phyloP scores from a whole-genome alignment of 2,329 filamentous ascomycete genomes.

The Waltergamsia citrina region DNA sequence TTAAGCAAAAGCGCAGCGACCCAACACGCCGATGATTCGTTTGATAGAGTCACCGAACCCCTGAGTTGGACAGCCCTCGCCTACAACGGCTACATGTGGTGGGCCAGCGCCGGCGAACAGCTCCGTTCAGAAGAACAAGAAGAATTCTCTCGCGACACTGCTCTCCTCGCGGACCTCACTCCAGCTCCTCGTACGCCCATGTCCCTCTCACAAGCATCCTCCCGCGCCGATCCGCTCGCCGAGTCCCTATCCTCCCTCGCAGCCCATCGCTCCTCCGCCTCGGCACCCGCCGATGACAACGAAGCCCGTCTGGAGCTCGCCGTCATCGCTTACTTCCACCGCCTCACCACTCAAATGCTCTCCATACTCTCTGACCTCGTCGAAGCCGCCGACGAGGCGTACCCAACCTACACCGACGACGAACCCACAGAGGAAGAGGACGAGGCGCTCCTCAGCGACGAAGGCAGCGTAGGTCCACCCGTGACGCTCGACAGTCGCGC shows the following conservation, averaged over 20 bases:
- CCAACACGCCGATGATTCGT: constrained; percentile 31
- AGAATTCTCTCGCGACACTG: constrained; percentile 42
- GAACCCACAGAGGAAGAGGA: constrained; percentile 10
- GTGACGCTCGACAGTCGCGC: constrained; percentile 51
- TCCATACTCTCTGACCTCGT: constrained; percentile 53
- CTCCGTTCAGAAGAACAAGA: constrained; percentile 50
- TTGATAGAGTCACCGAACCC: constrained; percentile 51
- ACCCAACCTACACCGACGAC: constrained; percentile 9
- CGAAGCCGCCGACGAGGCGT: constrained; percentile 33
- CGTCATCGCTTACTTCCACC: constrained; percentile 74
- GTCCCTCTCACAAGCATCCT: constrained; percentile 15
- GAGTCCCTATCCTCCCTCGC: constrained; percentile 37
- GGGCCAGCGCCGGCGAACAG: constrained; percentile 75
- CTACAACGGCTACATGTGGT: constrained; percentile 82
- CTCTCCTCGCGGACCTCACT: constrained; percentile 43
- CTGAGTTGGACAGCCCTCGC: constrained; percentile 64
- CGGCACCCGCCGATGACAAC: constrained; percentile 20
- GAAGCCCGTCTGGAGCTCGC: constrained; percentile 53
- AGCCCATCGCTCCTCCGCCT: constrained; percentile 17
- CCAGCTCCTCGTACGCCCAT: constrained; percentile 15
- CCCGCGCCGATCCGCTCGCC: constrained; percentile 21
- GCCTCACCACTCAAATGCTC: constrained; percentile 59
- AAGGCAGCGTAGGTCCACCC: constrained; percentile 24
- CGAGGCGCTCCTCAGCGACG: constrained; percentile 15
- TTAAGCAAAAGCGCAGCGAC: constrained; percentile 12